A percentile compares a stretch with the other conserved stretches of the same genome.
Evolutionary conservation across 108 stramenopile genomes (phyloP).

Genomic region (Aureococcus anophagefferens): DNA sequence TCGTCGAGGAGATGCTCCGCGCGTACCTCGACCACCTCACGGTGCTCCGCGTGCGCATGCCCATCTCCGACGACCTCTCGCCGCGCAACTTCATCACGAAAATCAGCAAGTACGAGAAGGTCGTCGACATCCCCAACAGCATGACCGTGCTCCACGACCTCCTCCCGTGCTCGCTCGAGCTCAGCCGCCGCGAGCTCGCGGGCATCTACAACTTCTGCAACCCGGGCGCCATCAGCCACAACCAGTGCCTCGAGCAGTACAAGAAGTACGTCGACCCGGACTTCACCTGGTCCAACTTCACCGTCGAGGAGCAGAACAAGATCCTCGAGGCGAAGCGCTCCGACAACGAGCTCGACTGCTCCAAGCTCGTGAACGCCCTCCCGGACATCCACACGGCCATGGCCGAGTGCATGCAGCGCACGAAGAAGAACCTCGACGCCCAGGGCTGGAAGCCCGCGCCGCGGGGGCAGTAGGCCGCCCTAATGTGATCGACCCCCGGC

Average conservation of each 20-base stretch:
- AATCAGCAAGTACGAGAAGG: conserved; percentile 89
- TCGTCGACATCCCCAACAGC: conserved; percentile 98
- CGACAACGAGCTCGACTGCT: conserved; percentile 94
- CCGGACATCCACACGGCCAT: conserved; percentile 83
- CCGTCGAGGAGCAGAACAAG: conserved; percentile 77
- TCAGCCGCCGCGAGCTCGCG: conserved; percentile 75
- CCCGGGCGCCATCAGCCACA: conserved; percentile 98
- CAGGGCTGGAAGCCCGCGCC: conserved; percentile 20
- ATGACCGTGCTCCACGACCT: conserved; percentile 96
- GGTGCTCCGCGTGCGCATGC: conserved; percentile 96
- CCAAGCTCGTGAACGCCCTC: conserved; percentile 82
- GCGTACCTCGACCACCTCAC: conserved; percentile 63
- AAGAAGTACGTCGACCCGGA: conserved; percentile 93
- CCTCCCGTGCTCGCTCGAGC: conserved; percentile 83
- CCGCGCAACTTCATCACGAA: conserved; percentile 98
- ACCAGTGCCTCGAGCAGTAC: conserved; percentile 92
- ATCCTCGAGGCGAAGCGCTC: conserved; percentile 89
- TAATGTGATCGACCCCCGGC: too few relatives aligned
- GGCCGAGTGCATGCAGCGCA: conserved; percentile 83
- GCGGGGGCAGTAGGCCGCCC: too few relatives aligned
- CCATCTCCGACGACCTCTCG: conserved; percentile 88
- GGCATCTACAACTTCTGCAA: conserved; percentile 99
- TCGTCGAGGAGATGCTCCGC: conserved; percentile 90
- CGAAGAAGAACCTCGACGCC: conserved; percentile 70
- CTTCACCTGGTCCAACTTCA: conserved; percentile 95